Evolutionary conservation across 2,329 filamentous ascomycete species (phyloP), one percentile per base, ranked within the genome.

Genomic region (Sporothrix pallida): DNA sequence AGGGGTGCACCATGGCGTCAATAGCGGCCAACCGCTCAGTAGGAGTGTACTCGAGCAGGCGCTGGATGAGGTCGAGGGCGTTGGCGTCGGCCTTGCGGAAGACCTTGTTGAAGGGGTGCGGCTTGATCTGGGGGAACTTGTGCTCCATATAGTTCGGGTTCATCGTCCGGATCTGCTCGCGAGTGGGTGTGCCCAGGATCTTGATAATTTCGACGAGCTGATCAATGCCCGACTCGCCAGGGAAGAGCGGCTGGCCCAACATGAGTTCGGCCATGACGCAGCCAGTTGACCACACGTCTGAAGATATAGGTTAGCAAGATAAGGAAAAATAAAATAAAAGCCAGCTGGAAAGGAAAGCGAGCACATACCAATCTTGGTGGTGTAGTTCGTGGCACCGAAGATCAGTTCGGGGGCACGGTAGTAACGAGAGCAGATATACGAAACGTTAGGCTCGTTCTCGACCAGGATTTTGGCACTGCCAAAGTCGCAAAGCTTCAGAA

Each of bases 81-180:
- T 94, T 95, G 46, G 90, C 88, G 78, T 97, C 94, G 73, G 96
- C 96, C 88, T 97, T 98, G 78, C 96, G 92, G 89, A 99, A 98
- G 73, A 99, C 96, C 89, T 98, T 98, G 86, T 93, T 97, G 87
- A 99, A 99, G 42, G 96, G 96, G 81, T 99, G 96, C 74, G 96
- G 96, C 87, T 99, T 99, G 86, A 99, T 99, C 84, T 99, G 96
- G 67, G 96, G 96, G 84, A 99, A 99, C 86, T 98, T 98, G 86
- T 99, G 96, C 86, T 99, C 96, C 96, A 99, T 99, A 84, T 99
- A 99, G 84, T 99, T 99, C 74, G 96, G 96, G 84, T 99, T 99
- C 96, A 99, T 99, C 77, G 96, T 99, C 78, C 96, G 93, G 80
- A 99, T 99, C 84, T 99, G 96, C 83, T 99, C 96, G 77, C 96